Percentiles rank a stretch among this genome's conserved stretches.
These are phyloP conservation scores for Macrophomina phaseolina DNA, from an alignment of 2,329 filamentous ascomycete genomes.

Conservation along the genomic window DNA sequence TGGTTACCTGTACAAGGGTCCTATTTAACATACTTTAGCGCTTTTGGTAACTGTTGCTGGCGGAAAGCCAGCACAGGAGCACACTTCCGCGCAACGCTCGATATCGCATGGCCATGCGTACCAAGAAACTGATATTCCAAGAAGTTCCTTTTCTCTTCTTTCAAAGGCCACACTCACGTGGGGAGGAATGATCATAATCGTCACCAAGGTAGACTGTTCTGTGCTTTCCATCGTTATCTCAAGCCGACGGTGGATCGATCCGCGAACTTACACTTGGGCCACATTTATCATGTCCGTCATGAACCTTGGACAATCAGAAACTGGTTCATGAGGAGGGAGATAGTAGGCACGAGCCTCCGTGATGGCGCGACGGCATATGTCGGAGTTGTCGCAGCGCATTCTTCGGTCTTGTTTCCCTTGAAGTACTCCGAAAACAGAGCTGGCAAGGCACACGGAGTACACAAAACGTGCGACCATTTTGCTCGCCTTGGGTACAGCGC, in stretches of 20 bases:
- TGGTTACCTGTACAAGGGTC: neutral
- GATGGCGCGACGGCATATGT: slow-evolving; percentile 1
- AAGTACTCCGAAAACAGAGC: slow-evolving; percentile 2
- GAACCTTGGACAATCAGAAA: slow-evolving; percentile 22
- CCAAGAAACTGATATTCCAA: slow-evolving; percentile 10
- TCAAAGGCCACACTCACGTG: neutral
- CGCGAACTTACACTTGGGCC: neutral
- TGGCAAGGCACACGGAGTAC: neutral
- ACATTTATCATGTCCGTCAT: slow-evolving; percentile 20
- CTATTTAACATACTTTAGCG: neutral
- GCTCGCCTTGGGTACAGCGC: neutral
- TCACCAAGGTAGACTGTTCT: neutral
- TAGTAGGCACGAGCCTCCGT: slow-evolving; percentile 4
- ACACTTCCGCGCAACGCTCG: slow-evolving; percentile 25
- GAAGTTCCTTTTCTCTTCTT: neutral
- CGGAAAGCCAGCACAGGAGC: slow-evolving; percentile 22
- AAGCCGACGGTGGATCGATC: neutral
- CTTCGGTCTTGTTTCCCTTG: neutral
- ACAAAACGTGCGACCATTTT: neutral
- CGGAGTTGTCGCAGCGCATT: slow-evolving; percentile 3
- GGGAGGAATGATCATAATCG: neutral
- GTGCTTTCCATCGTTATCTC: neutral
- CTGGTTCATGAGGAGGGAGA: neutral
- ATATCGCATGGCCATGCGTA: slow-evolving; percentile 24
- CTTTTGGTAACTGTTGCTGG: slow-evolving; percentile 9